Base-by-base conservation (phyloP, 2,329 filamentous ascomycete species). In the Onygenales sp. region DNA sequence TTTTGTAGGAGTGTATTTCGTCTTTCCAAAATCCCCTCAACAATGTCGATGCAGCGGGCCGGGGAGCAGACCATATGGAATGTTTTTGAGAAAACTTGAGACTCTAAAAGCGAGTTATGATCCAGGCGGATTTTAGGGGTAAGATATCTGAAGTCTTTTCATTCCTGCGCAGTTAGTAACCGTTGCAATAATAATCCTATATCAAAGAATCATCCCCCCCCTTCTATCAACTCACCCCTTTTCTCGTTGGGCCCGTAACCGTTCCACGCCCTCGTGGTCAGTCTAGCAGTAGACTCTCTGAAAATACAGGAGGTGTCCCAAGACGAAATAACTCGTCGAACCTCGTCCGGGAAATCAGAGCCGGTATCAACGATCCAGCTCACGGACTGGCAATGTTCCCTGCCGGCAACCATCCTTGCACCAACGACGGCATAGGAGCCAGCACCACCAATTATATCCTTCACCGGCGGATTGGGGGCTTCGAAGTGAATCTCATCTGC, bases 331-430 rank as follows among this genome's bases (percentile, higher is more conserved):
- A 80, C 75, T 2, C 76, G 65, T 47, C 79, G 78, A 51, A 95
- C 75, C 10, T 79, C 72, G 0, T 74, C 58, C 0, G 92, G 91
- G 60, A 97, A 97, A 70, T 97, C 93, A 13, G 82, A 85, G 33
- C 93, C 93, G 63, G 84, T 81, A 69, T 98, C 92, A 43, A 97
- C 82, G 57, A 97, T 85, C 91, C 91, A 97, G 58, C 89, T 89
- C 5, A 97, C 82, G 2, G 80, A 78, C 39, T 74, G 76, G 21
- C 89, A 87, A 45, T 76, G 61, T 2, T 83, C 78, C 35, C 77
- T 72, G 2, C 89, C 87, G 4, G 89, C 92, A 67, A 95, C 86
- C 48, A 98, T 77, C 35, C 93, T 87, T 14, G 93, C 93, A 17
- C 93, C 93, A 6, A 97, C 75, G 7, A 90, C 89, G 7, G 87